Evolutionary conservation across 73 alveolate species (phyloP), one percentile per base, ranked within the genome.

Genomic region (Blepharisma japonicum): DNA sequence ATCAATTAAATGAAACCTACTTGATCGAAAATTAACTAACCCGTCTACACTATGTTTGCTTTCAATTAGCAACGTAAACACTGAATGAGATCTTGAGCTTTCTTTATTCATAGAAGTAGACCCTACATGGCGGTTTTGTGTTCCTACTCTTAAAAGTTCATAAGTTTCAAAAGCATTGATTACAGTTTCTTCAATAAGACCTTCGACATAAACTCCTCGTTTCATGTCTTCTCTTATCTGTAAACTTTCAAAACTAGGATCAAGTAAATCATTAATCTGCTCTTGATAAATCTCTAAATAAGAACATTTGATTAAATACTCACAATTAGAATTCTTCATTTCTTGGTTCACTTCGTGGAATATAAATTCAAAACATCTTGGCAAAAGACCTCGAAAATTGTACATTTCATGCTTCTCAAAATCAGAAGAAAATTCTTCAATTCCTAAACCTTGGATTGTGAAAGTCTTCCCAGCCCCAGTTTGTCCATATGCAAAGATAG

Each of bases 401-500:
- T 61, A 61, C 14, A 25, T 11, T 8, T 25, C 23, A 14, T n/a
- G 23, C 54, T 83, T 81, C 39, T 50, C 81, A 9, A 42, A 55
- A 7, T 68, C 72, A 55, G 50, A 38, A n/a, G 23, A 32, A 8
- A 48, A 7, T 8, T 55, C 81, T 55, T 48, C 78, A n/a, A 21
- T 11, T 11, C 81, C 83, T 21, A 83, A 18, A 11, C 99, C 99
- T 61, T 93, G 87, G 79, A 96, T 95, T 6, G 99, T 96, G 90
- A 83, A 96, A 25, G 99, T 96, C 74, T 96, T 96, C 2, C 99
- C 99, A 45, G 99, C 93, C 11, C 99, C 99, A 7, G 99, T 96
- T 84, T 96, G 91, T 20, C 99, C 99, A 71, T 96, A 96, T 6
- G 99, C 96, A 88, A 96, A 96, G 11, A 96, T 87, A 25, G 97